phyloP scores from a whole-genome alignment of 768 basidiomycete species.

The Podaxis sp. region DNA sequence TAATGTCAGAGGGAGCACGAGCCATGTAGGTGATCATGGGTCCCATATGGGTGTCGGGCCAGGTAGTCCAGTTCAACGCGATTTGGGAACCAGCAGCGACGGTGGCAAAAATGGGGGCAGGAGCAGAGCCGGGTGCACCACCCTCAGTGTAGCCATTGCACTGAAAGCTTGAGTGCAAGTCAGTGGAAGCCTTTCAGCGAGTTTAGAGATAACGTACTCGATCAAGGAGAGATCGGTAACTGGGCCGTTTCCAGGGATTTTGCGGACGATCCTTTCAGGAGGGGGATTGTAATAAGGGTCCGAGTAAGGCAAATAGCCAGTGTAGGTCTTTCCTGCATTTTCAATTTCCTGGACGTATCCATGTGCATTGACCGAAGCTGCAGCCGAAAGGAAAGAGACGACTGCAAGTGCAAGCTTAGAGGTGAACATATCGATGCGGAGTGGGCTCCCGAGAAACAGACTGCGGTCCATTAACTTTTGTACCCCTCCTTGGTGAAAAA shows the following conservation, averaged over 20 bases:
- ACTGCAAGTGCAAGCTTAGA: not conserved
- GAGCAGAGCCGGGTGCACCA: conserved; percentile 27
- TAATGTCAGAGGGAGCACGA: conserved; percentile 41
- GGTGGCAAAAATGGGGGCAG: conserved; percentile 37
- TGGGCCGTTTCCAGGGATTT: conserved; percentile 38
- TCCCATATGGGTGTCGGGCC: conserved; percentile 38
- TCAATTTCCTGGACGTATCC: conserved; percentile 40
- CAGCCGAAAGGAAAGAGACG: conserved; percentile 10
- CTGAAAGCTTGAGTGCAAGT: conserved; percentile 24
- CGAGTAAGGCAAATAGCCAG: conserved; percentile 37
- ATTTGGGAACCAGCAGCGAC: conserved; percentile 38
- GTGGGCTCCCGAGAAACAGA: not conserved
- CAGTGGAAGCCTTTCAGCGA: not conserved
- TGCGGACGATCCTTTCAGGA: conserved; percentile 38
- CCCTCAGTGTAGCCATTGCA: conserved; percentile 30
- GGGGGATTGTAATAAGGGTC: conserved; percentile 34
- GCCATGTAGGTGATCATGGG: conserved; percentile 47
- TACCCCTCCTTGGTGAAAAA: not conserved
- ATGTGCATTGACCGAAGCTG: conserved; percentile 26
- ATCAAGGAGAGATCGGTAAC: conserved; percentile 36
- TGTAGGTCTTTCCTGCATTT: conserved; percentile 30
- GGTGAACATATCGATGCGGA: not conserved
- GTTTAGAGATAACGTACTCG: conserved; percentile 23
- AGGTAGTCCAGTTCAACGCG: conserved; percentile 39
- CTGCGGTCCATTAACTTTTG: not conserved